Evolutionary conservation across 805 yeast species (phyloP).

Genomic region (Schizosaccharomyces osmophilus): DNA sequence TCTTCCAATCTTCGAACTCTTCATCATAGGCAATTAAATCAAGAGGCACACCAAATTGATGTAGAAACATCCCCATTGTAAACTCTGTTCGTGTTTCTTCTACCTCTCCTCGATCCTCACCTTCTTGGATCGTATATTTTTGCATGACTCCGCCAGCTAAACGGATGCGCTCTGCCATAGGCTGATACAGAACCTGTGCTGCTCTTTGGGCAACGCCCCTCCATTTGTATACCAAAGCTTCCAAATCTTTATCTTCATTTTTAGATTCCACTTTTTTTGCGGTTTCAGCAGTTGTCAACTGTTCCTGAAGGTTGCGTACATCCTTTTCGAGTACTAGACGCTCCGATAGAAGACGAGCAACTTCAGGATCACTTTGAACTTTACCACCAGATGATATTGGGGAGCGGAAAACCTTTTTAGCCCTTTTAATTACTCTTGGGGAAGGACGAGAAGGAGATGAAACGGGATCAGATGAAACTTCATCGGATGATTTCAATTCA

Average conservation of each 20-base stretch:
- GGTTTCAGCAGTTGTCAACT: not conserved
- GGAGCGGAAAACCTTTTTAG: not conserved
- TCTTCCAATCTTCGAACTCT: not conserved
- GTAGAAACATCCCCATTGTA: conserved; percentile 1
- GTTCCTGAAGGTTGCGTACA: not conserved
- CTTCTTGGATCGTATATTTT: not conserved
- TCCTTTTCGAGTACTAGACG: not conserved
- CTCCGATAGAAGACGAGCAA: not conserved
- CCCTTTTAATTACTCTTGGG: not conserved
- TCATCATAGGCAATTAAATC: not conserved
- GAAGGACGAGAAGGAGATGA: not conserved
- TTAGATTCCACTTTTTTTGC: not conserved
- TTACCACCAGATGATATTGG: not conserved
- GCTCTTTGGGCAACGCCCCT: not conserved
- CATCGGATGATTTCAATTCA: not conserved
- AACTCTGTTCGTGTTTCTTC: not conserved
- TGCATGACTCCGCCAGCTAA: not conserved
- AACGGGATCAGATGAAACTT: not conserved
- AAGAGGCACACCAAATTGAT: not conserved
- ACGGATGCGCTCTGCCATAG: not conserved
- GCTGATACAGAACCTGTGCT: not conserved
- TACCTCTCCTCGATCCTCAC: not conserved
- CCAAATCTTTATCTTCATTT: not conserved
- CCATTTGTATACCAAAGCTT: not conserved
- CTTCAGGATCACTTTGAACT: not conserved